phyloP scores from a whole-genome alignment of 345 rosid species.

The Orychophragmus violaceus region DNA sequence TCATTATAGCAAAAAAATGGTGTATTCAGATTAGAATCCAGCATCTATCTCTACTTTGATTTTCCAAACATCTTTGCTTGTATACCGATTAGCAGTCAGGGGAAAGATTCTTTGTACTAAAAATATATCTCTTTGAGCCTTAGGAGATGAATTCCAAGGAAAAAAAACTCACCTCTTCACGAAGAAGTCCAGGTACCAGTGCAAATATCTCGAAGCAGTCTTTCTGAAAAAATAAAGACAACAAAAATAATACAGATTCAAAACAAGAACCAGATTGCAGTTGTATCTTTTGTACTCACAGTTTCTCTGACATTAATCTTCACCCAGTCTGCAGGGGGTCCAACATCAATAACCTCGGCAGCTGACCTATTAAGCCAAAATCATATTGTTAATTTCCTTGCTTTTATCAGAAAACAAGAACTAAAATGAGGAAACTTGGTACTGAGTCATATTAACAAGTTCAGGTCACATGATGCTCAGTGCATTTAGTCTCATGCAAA shows the following conservation, averaged over 20 bases:
- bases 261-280: slow-evolving; percentile 1
- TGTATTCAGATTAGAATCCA: no score
- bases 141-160: no score
- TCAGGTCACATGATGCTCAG: no score
- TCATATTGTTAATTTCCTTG: background rate
- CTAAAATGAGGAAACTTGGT: background rate
- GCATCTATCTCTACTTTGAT: background rate
- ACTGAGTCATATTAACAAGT: no score
- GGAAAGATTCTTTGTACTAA: no score
- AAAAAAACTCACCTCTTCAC: slow-evolving; percentile 90
- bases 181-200: slow-evolving; percentile 81
- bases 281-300: slow-evolving; percentile 30
- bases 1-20: no score
- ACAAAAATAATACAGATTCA: slow-evolving; percentile 19
- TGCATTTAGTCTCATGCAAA: no score
- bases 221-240: slow-evolving; percentile 36
- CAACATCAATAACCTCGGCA: slow-evolving; percentile 56
- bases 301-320: slow-evolving; percentile 73
- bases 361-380: slow-evolving; percentile 35
- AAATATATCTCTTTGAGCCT: no score
- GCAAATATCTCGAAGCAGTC: slow-evolving; percentile 81
- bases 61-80: no score
- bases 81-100: no score
- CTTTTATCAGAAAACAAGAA: background rate
- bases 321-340: slow-evolving; percentile 90